Evolutionary conservation across 1,284 basidiomycete species (phyloP).

Genomic region (Marasmius fiardii): DNA sequence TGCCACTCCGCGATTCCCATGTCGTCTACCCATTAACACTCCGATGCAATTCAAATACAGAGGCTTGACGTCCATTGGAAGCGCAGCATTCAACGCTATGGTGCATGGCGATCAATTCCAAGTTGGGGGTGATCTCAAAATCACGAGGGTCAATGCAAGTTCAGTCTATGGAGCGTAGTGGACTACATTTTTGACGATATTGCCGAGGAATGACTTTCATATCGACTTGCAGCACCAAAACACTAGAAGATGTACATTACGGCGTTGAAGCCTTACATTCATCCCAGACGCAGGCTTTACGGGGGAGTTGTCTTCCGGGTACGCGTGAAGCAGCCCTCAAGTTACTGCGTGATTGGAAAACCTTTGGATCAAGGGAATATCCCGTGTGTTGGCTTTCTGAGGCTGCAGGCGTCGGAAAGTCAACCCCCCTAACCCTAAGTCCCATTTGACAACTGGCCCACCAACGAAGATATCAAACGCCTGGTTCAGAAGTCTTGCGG

Average conservation of each 20-base stretch:
- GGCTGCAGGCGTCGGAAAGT: slow-evolving; percentile 17
- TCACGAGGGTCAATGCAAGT: too few relatives aligned
- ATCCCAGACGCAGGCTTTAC: neutral
- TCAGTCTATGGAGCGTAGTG: too few relatives aligned
- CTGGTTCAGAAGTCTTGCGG: slow-evolving; percentile 21
- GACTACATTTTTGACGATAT: too few relatives aligned
- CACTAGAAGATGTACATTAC: neutral
- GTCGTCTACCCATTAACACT: too few relatives aligned
- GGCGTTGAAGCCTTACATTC: neutral
- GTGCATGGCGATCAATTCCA: too few relatives aligned
- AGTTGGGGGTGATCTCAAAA: too few relatives aligned
- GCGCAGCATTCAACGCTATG: too few relatives aligned
- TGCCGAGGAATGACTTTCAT: too few relatives aligned
- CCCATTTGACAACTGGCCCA: slow-evolving; percentile 19
- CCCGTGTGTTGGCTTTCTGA: slow-evolving; percentile 17
- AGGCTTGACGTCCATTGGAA: too few relatives aligned
- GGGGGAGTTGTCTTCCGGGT: slow-evolving; percentile 10
- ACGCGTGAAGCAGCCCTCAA: slow-evolving; percentile 14
- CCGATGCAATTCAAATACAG: too few relatives aligned
- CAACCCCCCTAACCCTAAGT: neutral
- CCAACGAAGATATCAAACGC: slow-evolving; percentile 13
- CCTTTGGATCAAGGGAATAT: neutral
- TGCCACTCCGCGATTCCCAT: too few relatives aligned
- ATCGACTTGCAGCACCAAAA: too few relatives aligned
- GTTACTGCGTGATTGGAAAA: slow-evolving; percentile 12